phyloP scores from a whole-genome alignment of 2,329 filamentous ascomycete species.

The Colletotrichum graminicola region DNA sequence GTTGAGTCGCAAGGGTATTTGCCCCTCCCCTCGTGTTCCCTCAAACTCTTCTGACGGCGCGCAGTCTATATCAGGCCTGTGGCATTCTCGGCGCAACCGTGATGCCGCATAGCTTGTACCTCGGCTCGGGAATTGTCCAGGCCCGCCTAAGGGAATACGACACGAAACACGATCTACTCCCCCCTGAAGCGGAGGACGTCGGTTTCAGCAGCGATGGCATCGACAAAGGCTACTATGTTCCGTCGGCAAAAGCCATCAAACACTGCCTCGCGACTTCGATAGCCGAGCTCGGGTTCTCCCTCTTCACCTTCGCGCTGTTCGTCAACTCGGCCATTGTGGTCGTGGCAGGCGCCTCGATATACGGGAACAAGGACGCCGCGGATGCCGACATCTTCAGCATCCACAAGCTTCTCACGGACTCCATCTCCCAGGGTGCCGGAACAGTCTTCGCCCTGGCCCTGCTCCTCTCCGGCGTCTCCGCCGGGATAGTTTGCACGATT shows the following conservation, averaged over 20 bases:
- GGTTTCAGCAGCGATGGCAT: slow-evolving; percentile 40
- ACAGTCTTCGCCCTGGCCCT: slow-evolving; percentile 87
- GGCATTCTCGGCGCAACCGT: slow-evolving; percentile 83
- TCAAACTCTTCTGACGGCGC: slow-evolving; percentile 43
- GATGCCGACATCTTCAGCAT: slow-evolving; percentile 87
- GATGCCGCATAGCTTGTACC: slow-evolving; percentile 77
- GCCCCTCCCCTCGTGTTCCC: slow-evolving; percentile 40
- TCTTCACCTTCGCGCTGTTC: slow-evolving; percentile 87
- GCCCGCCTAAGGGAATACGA: slow-evolving; percentile 75
- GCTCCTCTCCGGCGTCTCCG: slow-evolving; percentile 82
- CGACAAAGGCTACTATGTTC: slow-evolving; percentile 73
- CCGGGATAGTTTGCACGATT: slow-evolving; percentile 90
- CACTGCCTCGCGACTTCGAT: slow-evolving; percentile 81
- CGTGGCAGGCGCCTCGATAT: slow-evolving; percentile 82
- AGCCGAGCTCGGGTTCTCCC: slow-evolving; percentile 75
- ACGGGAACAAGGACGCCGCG: slow-evolving; percentile 69
- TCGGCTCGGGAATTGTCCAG: slow-evolving; percentile 78
- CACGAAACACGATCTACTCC: slow-evolving; percentile 65
- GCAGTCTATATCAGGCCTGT: slow-evolving; percentile 74
- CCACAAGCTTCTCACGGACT: slow-evolving; percentile 75
- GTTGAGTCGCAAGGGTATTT: slow-evolving; percentile 65
- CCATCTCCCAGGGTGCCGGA: slow-evolving; percentile 80
- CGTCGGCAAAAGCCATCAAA: slow-evolving; percentile 78
- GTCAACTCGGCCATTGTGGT: slow-evolving; percentile 88
- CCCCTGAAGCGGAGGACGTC: slow-evolving; percentile 47